phyloP scores from a whole-genome alignment of 176 grass and related monocot genomes.

The Rhynchospora pubera region DNA sequence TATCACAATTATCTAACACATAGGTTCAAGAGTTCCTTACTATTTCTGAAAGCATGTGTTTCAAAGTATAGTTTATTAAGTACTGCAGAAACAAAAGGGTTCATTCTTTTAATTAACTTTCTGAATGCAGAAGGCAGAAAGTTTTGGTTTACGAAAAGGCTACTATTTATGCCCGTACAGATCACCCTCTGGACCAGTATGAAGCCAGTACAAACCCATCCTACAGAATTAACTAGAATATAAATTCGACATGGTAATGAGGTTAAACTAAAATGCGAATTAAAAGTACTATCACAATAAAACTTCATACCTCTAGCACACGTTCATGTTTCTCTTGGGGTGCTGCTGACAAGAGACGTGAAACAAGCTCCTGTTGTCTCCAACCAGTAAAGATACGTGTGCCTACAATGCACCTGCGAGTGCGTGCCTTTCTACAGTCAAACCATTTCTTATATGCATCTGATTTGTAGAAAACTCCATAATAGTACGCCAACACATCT shows the following conservation, averaged over 20 bases:
- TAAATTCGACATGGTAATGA: conserved; percentile 6
- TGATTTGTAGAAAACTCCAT: conserved; percentile 59
- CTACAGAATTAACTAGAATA: neutral
- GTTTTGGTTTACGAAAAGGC: neutral
- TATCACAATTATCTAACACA: neutral
- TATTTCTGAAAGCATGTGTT: neutral
- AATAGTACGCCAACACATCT: conserved; percentile 61
- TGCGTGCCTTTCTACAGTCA: conserved; percentile 45
- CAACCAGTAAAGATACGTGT: conserved; percentile 71
- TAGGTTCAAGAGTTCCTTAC: neutral
- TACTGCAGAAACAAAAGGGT: neutral
- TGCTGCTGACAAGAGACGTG: conserved; percentile 48
- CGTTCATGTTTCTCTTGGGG: conserved; percentile 47
- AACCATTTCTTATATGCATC: conserved; percentile 41
- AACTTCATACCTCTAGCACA: conserved; percentile 56
- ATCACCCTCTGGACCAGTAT: neutral
- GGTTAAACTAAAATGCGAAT: conserved; percentile 1
- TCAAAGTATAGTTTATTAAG: neutral
- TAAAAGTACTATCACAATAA: neutral
- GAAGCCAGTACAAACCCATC: too few species aligned
- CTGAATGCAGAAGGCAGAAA: neutral
- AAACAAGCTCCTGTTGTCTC: conserved; percentile 64
- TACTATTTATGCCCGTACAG: neutral
- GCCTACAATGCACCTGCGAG: conserved; percentile 71
- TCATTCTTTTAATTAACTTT: neutral